Conservation (phyloP, 768 basidiomycete genomes). For the Leccinum pellstonianum region DNA sequence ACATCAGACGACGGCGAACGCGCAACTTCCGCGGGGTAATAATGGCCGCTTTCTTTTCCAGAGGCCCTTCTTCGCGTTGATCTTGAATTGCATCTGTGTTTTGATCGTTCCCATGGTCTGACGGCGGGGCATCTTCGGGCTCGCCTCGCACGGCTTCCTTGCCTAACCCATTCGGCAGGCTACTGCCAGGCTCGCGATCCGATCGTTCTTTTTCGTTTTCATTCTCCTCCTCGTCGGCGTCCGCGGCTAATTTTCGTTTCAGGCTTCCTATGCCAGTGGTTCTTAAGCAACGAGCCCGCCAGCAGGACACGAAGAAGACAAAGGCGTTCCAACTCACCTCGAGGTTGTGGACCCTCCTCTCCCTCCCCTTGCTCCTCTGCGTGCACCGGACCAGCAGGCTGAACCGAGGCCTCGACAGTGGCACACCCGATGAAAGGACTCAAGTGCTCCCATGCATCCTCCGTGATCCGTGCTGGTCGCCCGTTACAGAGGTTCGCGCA, state of each 20-base stretch:
- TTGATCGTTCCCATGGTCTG: conserved; percentile 7
- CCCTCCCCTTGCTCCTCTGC: neutral
- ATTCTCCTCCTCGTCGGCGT: neutral
- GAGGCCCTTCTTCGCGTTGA: neutral
- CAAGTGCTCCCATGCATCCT: conserved; percentile 18
- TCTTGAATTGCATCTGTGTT: neutral
- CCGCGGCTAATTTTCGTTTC: neutral
- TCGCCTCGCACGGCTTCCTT: conserved; percentile 2
- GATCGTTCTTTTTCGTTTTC: neutral
- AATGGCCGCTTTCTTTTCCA: conserved; percentile 9
- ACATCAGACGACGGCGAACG: conserved; percentile 6
- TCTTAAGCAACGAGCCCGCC: neutral
- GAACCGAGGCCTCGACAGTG: conserved; percentile 10
- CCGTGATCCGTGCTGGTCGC: conserved; percentile 23
- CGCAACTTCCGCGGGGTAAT: conserved; percentile 1
- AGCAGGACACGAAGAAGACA: neutral
- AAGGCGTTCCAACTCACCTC: conserved; percentile 6
- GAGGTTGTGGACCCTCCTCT: neutral
- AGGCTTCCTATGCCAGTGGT: neutral
- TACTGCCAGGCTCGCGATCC: neutral
- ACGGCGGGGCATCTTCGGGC: neutral
- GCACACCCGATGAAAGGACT: conserved; percentile 25
- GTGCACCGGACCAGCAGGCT: neutral
- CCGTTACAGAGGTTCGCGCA: conserved; percentile 24
- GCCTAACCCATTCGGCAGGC: neutral